phyloP scores from a whole-genome alignment of 768 basidiomycete genomes.

The Rhodotorula paludigena region DNA sequence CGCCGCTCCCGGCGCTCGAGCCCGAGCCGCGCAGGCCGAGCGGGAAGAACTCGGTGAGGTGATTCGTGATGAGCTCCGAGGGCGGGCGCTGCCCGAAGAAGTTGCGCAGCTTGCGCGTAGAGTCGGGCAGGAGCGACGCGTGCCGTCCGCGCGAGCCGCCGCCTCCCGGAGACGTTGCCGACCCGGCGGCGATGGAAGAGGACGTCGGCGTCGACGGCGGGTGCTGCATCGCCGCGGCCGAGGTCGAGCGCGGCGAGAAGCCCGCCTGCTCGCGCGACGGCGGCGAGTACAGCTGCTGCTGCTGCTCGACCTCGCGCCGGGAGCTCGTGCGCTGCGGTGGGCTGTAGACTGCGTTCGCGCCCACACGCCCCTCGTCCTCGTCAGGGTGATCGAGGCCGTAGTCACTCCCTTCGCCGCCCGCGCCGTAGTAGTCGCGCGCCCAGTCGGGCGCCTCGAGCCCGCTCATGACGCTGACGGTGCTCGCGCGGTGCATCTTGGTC shows the following conservation, averaged over 20 bases:
- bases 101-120: slow-evolving; percentile 65
- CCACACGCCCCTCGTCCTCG: neutral
- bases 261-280: neutral
- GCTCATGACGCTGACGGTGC: slow-evolving; percentile 87
- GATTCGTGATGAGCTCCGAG: slow-evolving; percentile 90
- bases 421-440: slow-evolving; percentile 32
- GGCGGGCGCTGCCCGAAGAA: slow-evolving; percentile 98
- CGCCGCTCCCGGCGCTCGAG: too few species aligned
- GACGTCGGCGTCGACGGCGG: neutral
- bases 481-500: slow-evolving; percentile 77
- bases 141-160: neutral
- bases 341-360: neutral
- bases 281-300: too few species aligned
- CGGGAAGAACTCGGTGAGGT: slow-evolving; percentile 93
- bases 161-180: neutral
- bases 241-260: neutral
- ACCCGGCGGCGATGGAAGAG: neutral
- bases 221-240: neutral
- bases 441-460: slow-evolving; percentile 60
- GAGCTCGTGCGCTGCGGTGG: slow-evolving; percentile 7
- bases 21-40: slow-evolving; percentile 10
- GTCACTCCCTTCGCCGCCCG: too few species aligned
- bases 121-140: neutral
- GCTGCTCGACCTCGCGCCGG: neutral
- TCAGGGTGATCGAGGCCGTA: neutral